Evolutionary conservation across 2,329 filamentous ascomycete genomes (phyloP).

Genomic region (Penicillium sp.): DNA sequence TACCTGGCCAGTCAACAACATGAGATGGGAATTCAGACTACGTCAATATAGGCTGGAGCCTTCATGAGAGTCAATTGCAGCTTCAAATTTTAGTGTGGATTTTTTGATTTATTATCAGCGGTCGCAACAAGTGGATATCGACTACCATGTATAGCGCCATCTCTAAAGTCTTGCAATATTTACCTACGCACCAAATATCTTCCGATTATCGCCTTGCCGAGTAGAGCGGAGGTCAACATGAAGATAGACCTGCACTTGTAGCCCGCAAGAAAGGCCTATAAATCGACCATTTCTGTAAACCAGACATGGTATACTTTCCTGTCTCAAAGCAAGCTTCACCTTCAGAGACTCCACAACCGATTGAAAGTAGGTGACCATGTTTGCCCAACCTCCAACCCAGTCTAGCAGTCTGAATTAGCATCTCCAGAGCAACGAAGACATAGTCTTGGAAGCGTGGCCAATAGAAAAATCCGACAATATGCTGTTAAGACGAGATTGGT

Average conservation of each 20-base stretch:
- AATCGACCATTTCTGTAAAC: no score
- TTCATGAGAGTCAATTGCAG: not conserved
- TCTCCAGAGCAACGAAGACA: not conserved
- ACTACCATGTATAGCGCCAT: not conserved
- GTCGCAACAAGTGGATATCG: not conserved
- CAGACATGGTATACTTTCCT: no score
- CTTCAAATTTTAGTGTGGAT: not conserved
- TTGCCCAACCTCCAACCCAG: not conserved
- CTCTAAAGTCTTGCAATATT: no score
- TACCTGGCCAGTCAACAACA: not conserved
- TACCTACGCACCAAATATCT: no score
- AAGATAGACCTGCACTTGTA: no score
- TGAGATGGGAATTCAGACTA: not conserved
- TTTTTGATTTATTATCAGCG: not conserved
- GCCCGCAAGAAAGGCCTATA: no score
- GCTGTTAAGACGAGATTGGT: not conserved
- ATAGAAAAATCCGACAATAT: not conserved
- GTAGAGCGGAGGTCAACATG: no score
- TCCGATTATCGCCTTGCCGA: no score
- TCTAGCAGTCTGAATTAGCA: not conserved
- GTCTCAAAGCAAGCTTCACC: no score
- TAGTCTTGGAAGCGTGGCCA: not conserved
- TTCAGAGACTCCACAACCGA: not conserved
- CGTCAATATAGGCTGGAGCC: not conserved
- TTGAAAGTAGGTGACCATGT: not conserved